Conservation (phyloP, 768 basidiomycete species). For the Boletellus ananiceps region DNA sequence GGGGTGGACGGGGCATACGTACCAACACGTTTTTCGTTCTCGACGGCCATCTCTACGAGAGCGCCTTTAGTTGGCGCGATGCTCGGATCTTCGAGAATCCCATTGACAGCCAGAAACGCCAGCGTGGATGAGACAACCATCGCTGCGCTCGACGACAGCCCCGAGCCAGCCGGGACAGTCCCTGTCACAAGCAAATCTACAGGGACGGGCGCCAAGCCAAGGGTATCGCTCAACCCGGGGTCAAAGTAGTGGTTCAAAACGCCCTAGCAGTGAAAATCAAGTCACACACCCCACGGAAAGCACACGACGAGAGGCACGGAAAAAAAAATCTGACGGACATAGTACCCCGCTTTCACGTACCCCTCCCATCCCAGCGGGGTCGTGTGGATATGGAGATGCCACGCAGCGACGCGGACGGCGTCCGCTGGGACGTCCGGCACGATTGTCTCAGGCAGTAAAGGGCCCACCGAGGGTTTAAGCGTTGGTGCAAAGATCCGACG, state of each 20-base stretch:
- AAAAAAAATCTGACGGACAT: conserved; percentile 41
- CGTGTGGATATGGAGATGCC: conserved; percentile 69
- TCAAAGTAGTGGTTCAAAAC: conserved; percentile 62
- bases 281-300: no score
- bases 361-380: conserved; percentile 76
- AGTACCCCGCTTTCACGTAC: conserved; percentile 84
- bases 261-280: conserved; percentile 39
- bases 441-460: conserved; percentile 24
- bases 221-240: conserved; percentile 1
- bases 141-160: conserved; percentile 83
- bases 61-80: conserved; percentile 50
- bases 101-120: conserved; percentile 74
- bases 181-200: conserved; percentile 79
- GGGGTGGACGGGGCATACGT: conserved; percentile 6
- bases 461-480: conserved; percentile 23
- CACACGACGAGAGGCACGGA: neutral
- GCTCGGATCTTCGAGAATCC: conserved; percentile 40
- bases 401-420: conserved; percentile 42
- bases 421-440: conserved; percentile 26
- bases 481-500: conserved; percentile 57
- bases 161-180: conserved; percentile 81
- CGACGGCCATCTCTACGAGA: conserved; percentile 75
- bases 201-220: conserved; percentile 41
- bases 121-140: conserved; percentile 88
- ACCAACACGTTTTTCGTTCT: conserved; percentile 83